These are phyloP conservation scores for Dryadomyces sulphureus DNA, from an alignment of 2,329 filamentous ascomycete genomes.

Conservation along the genomic window DNA sequence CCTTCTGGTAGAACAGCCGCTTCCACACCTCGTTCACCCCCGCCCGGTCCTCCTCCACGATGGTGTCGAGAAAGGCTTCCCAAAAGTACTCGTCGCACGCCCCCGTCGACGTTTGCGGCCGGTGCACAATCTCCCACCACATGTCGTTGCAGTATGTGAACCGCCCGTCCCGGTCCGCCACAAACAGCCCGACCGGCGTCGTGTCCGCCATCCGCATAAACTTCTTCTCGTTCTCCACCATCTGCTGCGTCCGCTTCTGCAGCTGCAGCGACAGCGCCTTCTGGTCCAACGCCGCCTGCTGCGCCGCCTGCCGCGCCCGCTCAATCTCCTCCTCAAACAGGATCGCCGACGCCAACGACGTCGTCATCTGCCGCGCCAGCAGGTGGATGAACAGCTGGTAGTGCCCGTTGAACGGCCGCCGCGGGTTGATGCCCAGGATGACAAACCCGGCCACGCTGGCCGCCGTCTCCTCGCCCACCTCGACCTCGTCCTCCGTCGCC, in stretches of 20 bases:
- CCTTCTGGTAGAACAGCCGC: conserved; percentile 43
- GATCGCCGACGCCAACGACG: conserved; percentile 67
- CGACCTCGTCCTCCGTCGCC: conserved; percentile 15
- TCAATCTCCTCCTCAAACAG: conserved; percentile 73
- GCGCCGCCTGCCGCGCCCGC: conserved; percentile 57
- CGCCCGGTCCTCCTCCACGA: conserved; percentile 49
- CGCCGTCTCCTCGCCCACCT: no score
- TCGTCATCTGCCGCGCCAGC: conserved; percentile 60
- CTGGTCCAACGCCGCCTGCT: conserved; percentile 59
- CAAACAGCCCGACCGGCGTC: conserved; percentile 72
- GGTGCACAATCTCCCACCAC: conserved; percentile 31
- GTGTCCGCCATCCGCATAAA: conserved; percentile 79
- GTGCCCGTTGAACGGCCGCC: conserved; percentile 65
- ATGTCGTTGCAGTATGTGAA: conserved; percentile 75
- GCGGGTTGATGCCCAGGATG: conserved; percentile 63
- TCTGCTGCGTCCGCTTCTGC: conserved; percentile 46
- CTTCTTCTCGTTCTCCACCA: conserved; percentile 55
- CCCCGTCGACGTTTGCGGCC: not conserved
- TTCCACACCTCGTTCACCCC: conserved; percentile 47
- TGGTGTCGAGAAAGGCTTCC: conserved; percentile 53
- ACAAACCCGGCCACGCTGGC: conserved; percentile 57
- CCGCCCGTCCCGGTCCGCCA: conserved; percentile 54
- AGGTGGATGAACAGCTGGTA: conserved; percentile 67
- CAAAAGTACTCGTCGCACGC: not conserved
- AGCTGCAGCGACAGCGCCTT: conserved; percentile 66